Evolutionary conservation across 2,329 filamentous ascomycete species (phyloP), one percentile per base, ranked within the genome.

Genomic region (Rhinocladiella similis): DNA sequence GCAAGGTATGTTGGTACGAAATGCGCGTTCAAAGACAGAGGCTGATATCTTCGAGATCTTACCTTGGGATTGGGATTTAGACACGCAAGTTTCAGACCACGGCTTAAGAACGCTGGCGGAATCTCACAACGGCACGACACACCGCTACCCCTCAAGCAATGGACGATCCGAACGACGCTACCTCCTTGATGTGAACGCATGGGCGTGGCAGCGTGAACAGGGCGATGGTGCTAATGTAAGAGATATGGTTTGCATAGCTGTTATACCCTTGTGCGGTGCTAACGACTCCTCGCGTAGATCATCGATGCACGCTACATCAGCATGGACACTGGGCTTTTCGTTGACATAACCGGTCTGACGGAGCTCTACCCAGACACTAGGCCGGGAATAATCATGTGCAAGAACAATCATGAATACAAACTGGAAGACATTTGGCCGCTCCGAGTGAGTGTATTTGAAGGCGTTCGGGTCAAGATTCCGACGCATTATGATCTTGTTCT

Each of bases 231-330:
- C 80, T 68, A 95, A 95, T 50, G 53, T 55, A 46, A 2, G 53
- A 18, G 27, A 22, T 5, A 18, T 27, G 12, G 13, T n/a, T 9
- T 69, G 12, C n/a, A 2, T 10, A 9, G 22, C 36, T 3, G 25
- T 13, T 12, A 36, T 25, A 22, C 4, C 3, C 13, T 50, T 33
- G 2, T 10, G 10, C 10, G 27, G 10, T 33, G n/a, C 22, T 49
- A 20, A 46, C 20, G 35, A 19, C 10, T 16, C 20, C 25, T n/a
- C 25, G 22, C 4, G 22, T 25, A 55, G 46, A 82, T 94, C 54
- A 94, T 94, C 66, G 90, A 94, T 72, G 90, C 86, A 20, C 81
- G 90, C 45, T 95, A 89, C 88, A 89, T 94, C 67, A 89, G 94
- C 71, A 80, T 80, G 56, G 72, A 75, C 53, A 94, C 86, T 65